Base-by-base conservation (phyloP, 2,329 filamentous ascomycete genomes). In the Ampelomyces quisqualis region DNA sequence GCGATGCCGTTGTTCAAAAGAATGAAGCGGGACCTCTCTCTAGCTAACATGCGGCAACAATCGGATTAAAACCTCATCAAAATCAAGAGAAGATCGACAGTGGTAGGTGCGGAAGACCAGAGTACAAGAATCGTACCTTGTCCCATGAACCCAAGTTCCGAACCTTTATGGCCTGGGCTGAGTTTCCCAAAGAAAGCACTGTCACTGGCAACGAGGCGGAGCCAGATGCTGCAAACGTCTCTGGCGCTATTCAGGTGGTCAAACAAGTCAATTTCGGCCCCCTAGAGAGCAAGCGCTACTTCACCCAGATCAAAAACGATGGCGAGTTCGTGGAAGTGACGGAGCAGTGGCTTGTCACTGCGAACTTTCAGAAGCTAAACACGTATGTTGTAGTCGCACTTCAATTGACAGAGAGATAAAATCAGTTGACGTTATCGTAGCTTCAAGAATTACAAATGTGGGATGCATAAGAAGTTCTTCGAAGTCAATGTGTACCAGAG, bases 401-500 rank as follows among this genome's bases (percentile, higher is more conserved):
- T n/a, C n/a, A n/a, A n/a, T n/a, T n/a, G n/a, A n/a, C n/a, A n/a
- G n/a, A n/a, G n/a, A n/a, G n/a, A n/a, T n/a, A n/a, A n/a, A n/a
- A n/a, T n/a, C n/a, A n/a, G n/a, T n/a, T n/a, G n/a, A n/a, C n/a
- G n/a, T n/a, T n/a, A 23, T 1, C 14, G 1, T 30, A 76, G 72
- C 5, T 75, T 67, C 54, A 76, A 76, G 58, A 77, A 76, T 48
- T 76, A 65, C 62, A 72, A 63, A 37, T 76, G 73, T 39, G 44
- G 38, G 1, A 18, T 2, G 1, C 72, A 77, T 47, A 66, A 75
- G 45, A 72, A 66, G 45, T 77, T 76, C 58, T 76, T 75, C 46
- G 73, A 77, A 46, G 17, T 73, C 20, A 77, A 76, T 49, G n/a
- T 76, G 1, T 76, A 77, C 45, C 61, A 76, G 57, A 75, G 73